Base-by-base conservation (phyloP, 164 flowering plant species). In the Vitis cinerea region DNA sequence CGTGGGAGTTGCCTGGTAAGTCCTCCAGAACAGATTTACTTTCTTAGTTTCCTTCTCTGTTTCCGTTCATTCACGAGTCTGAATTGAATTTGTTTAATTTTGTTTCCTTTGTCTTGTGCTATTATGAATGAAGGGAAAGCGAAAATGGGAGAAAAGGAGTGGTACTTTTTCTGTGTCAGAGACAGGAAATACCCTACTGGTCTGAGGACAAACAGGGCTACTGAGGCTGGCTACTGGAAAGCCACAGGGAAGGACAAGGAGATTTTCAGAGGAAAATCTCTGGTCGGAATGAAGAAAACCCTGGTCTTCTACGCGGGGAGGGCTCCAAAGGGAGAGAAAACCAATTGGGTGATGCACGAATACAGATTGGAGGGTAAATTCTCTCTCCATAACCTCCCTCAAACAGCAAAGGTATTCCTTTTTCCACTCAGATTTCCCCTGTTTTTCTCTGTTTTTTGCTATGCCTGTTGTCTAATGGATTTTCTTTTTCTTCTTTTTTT, bases 231-330 rank as follows among this genome's bases (percentile, higher is more conserved):
- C 1, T 94, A 94, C 68, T 94, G 98, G 99, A 95, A 95, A 74
- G 99, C 99, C 3, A 95, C 99, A 0, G 99, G 99, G 59, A 95
- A 95, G 75, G 99, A 95, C 64, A 92, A 88, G 72, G 97, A 92
- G 70, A 94, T 92, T 70, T 86, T 69, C 75, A 74, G 88, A 63
- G 91, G 87, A 23, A 90, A 88, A 77, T 73, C 82, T 4, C 81
- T 95, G 9, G 91, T 94, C 57, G 99, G 99, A 7, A 95, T 92
- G 98, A 92, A 91, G 85, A 95, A 95, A 75, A 92, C 99, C 9
- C 84, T 95, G 65, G 98, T 95, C 71, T 92, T 95, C 74, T 95
- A 95, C 88, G 79, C 62, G 49, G 99, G 99, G 0, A 84, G 99
- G 77, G 99, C 99, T n/a, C 99, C 99, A 0, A 95, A 87, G 74